These are phyloP conservation scores for Asterella californica DNA, from an alignment of 225 moss, liverwort and hornwort species.

Conservation along the genomic window DNA sequence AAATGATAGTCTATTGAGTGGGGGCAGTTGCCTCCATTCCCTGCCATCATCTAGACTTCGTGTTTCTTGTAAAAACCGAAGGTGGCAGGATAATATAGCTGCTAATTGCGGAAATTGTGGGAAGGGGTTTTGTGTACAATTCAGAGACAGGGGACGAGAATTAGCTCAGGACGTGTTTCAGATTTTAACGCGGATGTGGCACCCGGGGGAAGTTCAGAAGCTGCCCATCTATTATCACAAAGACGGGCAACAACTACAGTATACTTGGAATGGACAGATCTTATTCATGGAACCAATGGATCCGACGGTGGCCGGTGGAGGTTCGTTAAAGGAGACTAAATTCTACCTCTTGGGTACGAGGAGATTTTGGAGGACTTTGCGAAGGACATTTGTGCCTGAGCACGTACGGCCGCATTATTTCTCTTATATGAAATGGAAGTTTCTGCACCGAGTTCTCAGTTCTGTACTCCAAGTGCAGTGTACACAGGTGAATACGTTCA, in stretches of 20 bases:
- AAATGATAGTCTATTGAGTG: too few species aligned
- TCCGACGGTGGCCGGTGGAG: constrained; percentile 40
- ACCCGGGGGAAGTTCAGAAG: too few species aligned
- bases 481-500: constrained; percentile 60
- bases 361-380: constrained; percentile 48
- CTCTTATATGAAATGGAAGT: constrained; percentile 81
- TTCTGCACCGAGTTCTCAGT: constrained; percentile 74
- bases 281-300: constrained; percentile 41
- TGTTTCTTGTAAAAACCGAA: too few species aligned
- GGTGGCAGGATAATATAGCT: too few species aligned
- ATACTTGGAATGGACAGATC: constrained; percentile 60
- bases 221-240: constrained; percentile 60
- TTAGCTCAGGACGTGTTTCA: too few species aligned
- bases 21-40: too few species aligned
- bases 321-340: constrained; percentile 15
- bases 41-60: too few species aligned
- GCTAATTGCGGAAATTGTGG: too few species aligned
- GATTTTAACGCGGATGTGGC: too few species aligned
- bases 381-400: constrained; percentile 75
- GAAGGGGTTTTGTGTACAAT: too few species aligned
- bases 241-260: constrained; percentile 73
- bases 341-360: constrained; percentile 26
- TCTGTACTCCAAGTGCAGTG: constrained; percentile 89
- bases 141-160: too few species aligned
- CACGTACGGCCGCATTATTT: constrained; percentile 81